phyloP scores from a whole-genome alignment of 2,329 filamentous ascomycete species.

The Fusarium mangiferae region DNA sequence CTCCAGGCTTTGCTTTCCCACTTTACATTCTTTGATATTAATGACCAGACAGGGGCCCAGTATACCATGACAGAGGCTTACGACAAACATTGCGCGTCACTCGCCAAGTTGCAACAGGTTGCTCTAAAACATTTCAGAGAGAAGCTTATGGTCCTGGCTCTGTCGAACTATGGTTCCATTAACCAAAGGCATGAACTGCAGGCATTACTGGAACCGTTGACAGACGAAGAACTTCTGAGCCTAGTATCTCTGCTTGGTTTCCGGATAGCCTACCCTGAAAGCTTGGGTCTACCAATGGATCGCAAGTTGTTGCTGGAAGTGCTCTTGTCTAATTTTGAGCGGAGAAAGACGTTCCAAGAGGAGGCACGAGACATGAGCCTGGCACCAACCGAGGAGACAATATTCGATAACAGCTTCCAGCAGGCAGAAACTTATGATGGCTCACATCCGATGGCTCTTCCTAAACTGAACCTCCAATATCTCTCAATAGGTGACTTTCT shows the following conservation, averaged over 20 bases:
- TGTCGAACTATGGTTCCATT: constrained; percentile 93
- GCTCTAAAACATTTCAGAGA: constrained; percentile 86
- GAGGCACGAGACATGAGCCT: constrained; percentile 75
- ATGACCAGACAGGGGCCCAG: constrained; percentile 88
- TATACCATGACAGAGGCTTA: constrained; percentile 78
- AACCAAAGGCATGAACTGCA: constrained; percentile 82
- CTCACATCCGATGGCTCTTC: constrained; percentile 85
- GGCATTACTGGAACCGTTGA: constrained; percentile 76
- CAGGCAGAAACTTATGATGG: constrained; percentile 90
- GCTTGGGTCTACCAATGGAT: constrained; percentile 70
- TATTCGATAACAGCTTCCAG: constrained; percentile 83
- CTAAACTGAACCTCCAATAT: constrained; percentile 96
- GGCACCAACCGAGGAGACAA: constrained; percentile 82
- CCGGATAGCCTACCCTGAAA: constrained; percentile 82
- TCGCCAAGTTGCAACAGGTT: constrained; percentile 83
- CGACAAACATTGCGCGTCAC: constrained; percentile 78
- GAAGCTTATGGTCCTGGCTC: constrained; percentile 88
- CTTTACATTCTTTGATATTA: constrained; percentile 88
- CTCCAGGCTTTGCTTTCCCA: constrained; percentile 83
- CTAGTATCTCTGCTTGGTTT: constrained; percentile 80
- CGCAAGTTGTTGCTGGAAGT: constrained; percentile 76
- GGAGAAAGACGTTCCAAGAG: constrained; percentile 85
- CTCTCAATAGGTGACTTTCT: constrained; percentile 94
- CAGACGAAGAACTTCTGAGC: constrained; percentile 77
- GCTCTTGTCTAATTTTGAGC: constrained; percentile 79